Conservation (phyloP, 768 basidiomycete genomes). For the Leccinum barrowsii region DNA sequence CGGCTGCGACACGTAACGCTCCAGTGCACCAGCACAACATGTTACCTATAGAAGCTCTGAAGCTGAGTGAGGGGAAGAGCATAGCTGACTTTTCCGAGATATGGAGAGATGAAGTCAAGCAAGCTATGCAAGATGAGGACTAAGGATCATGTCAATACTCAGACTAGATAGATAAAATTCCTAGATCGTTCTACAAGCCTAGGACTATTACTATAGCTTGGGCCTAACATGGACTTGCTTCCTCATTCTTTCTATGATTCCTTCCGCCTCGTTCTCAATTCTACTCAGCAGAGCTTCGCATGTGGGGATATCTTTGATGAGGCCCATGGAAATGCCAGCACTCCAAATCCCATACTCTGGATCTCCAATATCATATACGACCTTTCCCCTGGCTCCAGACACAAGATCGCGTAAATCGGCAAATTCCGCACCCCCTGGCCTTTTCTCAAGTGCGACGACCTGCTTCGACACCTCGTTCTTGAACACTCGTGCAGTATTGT, state of each 20-base stretch:
- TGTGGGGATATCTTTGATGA: constrained; percentile 82
- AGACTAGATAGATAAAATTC: not conserved
- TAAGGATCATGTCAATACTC: not conserved
- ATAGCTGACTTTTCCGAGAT: constrained; percentile 69
- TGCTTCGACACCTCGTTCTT: constrained; percentile 82
- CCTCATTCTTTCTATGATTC: constrained; percentile 51
- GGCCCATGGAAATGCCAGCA: constrained; percentile 59
- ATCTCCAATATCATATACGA: constrained; percentile 83
- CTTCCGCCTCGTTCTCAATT: constrained; percentile 75
- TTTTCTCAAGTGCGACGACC: constrained; percentile 79
- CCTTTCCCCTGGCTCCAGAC: constrained; percentile 61
- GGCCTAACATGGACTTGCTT: constrained; percentile 18
- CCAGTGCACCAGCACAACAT: constrained; percentile 85
- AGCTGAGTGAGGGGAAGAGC: constrained; percentile 67
- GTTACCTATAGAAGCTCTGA: constrained; percentile 87
- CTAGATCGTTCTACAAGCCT: not conserved
- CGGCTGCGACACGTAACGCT: constrained; percentile 58
- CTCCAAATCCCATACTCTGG: constrained; percentile 86
- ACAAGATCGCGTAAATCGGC: constrained; percentile 79
- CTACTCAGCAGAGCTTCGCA: constrained; percentile 66
- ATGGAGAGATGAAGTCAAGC: constrained; percentile 55
- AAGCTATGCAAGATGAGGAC: constrained; percentile 23
- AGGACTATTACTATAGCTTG: constrained; percentile 16
- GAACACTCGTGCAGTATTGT: constrained; percentile 81
- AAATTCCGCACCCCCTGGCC: constrained; percentile 84